Base-by-base conservation (phyloP, 108 stramenopile species). In the Skeletonema grethae region DNA sequence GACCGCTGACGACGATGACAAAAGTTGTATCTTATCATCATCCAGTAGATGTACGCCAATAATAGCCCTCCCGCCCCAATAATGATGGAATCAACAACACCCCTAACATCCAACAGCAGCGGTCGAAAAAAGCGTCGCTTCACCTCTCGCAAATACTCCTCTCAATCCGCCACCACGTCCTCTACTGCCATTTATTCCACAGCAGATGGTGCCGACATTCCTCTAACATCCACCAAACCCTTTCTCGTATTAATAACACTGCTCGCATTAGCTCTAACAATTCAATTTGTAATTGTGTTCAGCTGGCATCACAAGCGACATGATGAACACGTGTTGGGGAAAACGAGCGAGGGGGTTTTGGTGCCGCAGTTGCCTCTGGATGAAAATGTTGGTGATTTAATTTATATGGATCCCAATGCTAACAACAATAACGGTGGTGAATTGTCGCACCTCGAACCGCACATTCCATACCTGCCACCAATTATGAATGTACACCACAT, bases 251-350 rank as follows among this genome's bases (percentile, higher is more conserved):
- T 80, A 20, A 4, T 73, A 11, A 66, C 60, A 4, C 39, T 80
- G 1, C 41, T 80, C 25, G 61, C 45, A 4, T 35, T 80, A 22
- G 79, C 79, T 1, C 36, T 80, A 16, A n/a, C 67, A 7, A 69
- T 80, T 4, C 79, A 80, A 64, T 80, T 80, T 67, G 18, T 63
- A 0, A 80, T 80, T 20, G 79, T 80, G 12, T 69, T 80, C 58
- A 67, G 48, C 7, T 80, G 79, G 79, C 79, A 80, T 50, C 79
- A 80, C 56, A 24, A 50, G 11, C 36, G 79, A 30, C 79, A 80
- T 25, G 79, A 80, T 50, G 58, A 30, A 20, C 61, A 73, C 28
- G 79, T 80, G 0, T 57, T 80, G 45, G 79, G 79, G 9, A 69
- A 65, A 38, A 9, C 30, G 2, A 25, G 11, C 16, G 25, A 29